These are phyloP conservation scores for Cornus kousa DNA, from an alignment of 148 eudicot genomes.

Conservation along the genomic window DNA sequence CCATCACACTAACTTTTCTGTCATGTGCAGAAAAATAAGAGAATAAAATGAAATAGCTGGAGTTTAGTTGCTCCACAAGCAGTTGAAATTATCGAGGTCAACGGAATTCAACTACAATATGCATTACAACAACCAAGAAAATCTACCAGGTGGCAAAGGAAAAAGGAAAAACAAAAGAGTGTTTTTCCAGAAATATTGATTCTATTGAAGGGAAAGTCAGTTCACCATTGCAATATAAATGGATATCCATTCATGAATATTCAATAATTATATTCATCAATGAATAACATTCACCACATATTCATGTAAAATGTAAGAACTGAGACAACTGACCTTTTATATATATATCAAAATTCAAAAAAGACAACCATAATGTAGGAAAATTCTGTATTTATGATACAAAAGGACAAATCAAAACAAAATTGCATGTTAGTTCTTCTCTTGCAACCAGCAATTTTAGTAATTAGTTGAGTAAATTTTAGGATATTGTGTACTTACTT, in stretches of 20 bases:
- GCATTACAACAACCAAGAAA: background rate
- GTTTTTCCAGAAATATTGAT: too few relatives aligned
- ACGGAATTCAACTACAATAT: background rate
- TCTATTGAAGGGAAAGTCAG: background rate
- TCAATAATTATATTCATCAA: too few relatives aligned
- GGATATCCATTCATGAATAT: too few relatives aligned
- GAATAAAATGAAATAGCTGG: background rate
- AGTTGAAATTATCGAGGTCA: background rate
- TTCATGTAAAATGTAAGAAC: too few relatives aligned
- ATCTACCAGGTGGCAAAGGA: background rate
- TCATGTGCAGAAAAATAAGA: conserved; percentile 19
- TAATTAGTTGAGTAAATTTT: background rate
- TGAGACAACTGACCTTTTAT: background rate
- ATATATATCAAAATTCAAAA: too few relatives aligned
- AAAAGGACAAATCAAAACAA: background rate
- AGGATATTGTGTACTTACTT: background rate
- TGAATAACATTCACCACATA: too few relatives aligned
- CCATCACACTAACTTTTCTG: conserved; percentile 94
- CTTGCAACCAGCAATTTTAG: background rate
- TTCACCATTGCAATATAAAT: background rate
- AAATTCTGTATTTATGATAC: too few relatives aligned
- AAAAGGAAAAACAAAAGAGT: background rate
- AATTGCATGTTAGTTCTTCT: background rate
- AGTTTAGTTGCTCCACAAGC: too few relatives aligned
- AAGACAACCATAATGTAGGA: background rate